Evolutionary conservation across 441 rosid genomes (phyloP), one percentile per base, ranked within the genome.

Genomic region (Gossypium gossypioides): DNA sequence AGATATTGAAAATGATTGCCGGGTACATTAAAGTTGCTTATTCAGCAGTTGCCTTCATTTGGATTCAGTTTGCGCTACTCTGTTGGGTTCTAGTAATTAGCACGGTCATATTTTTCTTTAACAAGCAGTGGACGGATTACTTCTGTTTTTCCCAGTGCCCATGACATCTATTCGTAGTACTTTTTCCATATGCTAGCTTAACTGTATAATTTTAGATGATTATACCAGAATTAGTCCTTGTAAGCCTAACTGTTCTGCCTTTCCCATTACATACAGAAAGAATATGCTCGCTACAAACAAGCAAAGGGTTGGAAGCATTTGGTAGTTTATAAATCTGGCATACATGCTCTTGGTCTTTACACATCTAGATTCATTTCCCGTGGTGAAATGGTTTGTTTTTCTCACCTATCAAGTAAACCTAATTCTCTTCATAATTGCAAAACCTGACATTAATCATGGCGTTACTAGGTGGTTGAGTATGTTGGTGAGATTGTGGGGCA

Each of bases 311-410:
- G 87, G 88, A 84, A 79, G 68, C 82, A 79, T 79, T 78, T 86
- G 75, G 86, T 86, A 10, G 88, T 86, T 75, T 86, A 86, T 72
- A 85, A 86, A 81, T 86, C 90, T 46, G 84, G 88, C 63, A 86
- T 86, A 60, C 90, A 86, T 21, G 90, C 84, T 60, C 88, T 86
- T 64, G 90, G 90, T 59, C 88, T 83, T 67, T 84, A 86, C 84
- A 82, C 88, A n/a, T 81, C 86, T 60, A 82, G 77, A 46, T 81
- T 85, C 79, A 83, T 84, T 75, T 79, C 73, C 57, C 84, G 83
- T 56, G 85, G 86, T 55, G 86, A 82, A 85, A 85, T 84, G 90
- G 90, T 85, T 75, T 69, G 84, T 69, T 51, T 68, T 75, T 32
- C n/a, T 71, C 72, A 9, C 22, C 79, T 60, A 54, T 62, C 46